Evolutionary conservation across 345 rosid genomes (phyloP).

Genomic region (Ceriops zippeliana): DNA sequence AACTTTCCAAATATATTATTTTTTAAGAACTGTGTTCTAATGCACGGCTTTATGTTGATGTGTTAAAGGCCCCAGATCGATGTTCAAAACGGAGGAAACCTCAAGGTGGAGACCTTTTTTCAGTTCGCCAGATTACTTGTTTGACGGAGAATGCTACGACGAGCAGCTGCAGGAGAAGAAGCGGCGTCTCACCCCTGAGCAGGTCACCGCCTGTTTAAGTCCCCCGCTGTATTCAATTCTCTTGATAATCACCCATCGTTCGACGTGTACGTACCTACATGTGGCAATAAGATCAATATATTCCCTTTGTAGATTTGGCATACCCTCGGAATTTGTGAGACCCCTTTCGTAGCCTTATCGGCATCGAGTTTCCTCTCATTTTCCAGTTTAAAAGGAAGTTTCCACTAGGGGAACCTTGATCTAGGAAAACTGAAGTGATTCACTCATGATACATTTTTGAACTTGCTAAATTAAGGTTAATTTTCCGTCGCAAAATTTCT

Average conservation of each 20-base stretch:
- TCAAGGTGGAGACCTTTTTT: constrained; percentile 68
- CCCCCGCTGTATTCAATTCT: not conserved
- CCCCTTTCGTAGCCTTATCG: constrained; percentile 9
- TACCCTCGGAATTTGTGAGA: not conserved
- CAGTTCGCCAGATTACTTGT: constrained; percentile 61
- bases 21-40: not conserved
- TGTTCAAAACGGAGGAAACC: constrained; percentile 58
- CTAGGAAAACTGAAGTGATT: not conserved
- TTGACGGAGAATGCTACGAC: constrained; percentile 71
- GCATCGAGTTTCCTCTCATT: constrained; percentile 28
- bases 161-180: constrained; percentile 81
- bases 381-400: not conserved
- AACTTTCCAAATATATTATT: not conserved
- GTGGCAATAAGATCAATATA: constrained; percentile 3
- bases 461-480: too few relatives aligned
- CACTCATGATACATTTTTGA: too few relatives aligned
- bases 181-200: constrained; percentile 73
- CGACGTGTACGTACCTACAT: not conserved
- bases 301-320: constrained; percentile 9
- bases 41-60: not conserved
- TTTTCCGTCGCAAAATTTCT: too few relatives aligned
- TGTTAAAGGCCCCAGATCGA: constrained; percentile 47
- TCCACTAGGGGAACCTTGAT: not conserved
- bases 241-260: not conserved
- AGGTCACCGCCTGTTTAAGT: constrained; percentile 34